These are phyloP conservation scores for Colletotrichum acutatum DNA, from an alignment of 2,329 filamentous ascomycete genomes.

Conservation along the genomic window DNA sequence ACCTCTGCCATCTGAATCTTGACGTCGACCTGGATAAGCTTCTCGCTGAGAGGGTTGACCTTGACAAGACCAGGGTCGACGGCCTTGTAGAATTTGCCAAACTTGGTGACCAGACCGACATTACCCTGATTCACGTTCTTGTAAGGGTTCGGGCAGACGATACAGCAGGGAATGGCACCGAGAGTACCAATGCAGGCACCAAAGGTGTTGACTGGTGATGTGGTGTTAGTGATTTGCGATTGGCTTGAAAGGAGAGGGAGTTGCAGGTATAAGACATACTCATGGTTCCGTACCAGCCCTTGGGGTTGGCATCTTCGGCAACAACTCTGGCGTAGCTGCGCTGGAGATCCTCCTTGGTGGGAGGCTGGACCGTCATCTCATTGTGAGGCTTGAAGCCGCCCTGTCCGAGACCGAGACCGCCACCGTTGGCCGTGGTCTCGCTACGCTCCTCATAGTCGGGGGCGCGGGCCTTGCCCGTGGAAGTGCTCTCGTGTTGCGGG, in stretches of 20 bases:
- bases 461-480: constrained; percentile 33
- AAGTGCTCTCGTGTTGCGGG: constrained; percentile 25
- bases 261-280: constrained; percentile 62
- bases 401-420: constrained; percentile 19
- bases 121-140: constrained; percentile 93
- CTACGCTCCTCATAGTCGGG: constrained; percentile 30
- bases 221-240: constrained; percentile 14
- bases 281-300: constrained; percentile 92
- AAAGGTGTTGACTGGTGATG: constrained; percentile 71
- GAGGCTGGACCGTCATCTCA: constrained; percentile 80
- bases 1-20: constrained; percentile 98
- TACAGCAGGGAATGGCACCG: constrained; percentile 91
- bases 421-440: constrained; percentile 34
- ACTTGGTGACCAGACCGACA: constrained; percentile 95
- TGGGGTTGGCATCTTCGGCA: constrained; percentile 73
- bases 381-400: constrained; percentile 61
- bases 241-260: background rate
- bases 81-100: constrained; percentile 92
- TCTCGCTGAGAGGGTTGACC: constrained; percentile 95
- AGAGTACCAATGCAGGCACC: constrained; percentile 80
- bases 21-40: constrained; percentile 91
- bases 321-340: constrained; percentile 77
- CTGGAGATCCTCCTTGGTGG: constrained; percentile 85
- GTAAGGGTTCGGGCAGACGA: constrained; percentile 95
- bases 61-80: constrained; percentile 97